Percentiles rank a stretch among this genome's conserved stretches.
These are phyloP conservation scores for Physaria fendleri DNA, from an alignment of 345 rosid genomes.

Conservation along the genomic window DNA sequence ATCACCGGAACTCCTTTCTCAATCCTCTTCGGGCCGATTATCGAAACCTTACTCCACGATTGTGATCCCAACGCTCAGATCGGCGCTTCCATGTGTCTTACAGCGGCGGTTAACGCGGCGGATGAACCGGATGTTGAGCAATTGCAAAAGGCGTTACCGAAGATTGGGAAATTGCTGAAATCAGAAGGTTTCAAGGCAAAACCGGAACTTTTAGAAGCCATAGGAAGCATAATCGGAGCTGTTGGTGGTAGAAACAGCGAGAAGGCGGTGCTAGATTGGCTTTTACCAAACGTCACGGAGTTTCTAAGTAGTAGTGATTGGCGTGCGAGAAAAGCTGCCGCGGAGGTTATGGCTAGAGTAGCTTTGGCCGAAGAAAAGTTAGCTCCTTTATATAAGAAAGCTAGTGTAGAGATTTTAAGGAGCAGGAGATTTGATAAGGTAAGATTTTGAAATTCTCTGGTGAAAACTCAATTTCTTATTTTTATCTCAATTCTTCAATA, in stretches of 20 bases:
- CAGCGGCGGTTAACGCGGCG: conserved; percentile 63
- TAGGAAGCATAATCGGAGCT: conserved; percentile 56
- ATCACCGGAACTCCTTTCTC: conserved; percentile 55
- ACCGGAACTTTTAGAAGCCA: conserved; percentile 55
- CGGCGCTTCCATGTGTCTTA: conserved; percentile 75
- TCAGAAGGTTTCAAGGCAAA: conserved; percentile 74
- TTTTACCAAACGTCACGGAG: conserved; percentile 55
- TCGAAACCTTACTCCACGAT: conserved; percentile 58
- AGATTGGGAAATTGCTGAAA: conserved; percentile 57
- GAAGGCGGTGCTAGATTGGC: conserved; percentile 50
- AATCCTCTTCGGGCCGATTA: conserved; percentile 50
- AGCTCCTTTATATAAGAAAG: conserved; percentile 44
- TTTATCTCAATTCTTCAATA: too few species aligned
- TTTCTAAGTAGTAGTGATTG: conserved; percentile 71
- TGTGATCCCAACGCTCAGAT: conserved; percentile 70
- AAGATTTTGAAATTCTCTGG: too few species aligned
- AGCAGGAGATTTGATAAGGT: too few species aligned
- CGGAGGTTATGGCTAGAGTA: conserved; percentile 72
- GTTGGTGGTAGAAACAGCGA: conserved; percentile 47
- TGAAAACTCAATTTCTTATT: background rate
- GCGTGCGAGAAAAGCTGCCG: conserved; percentile 84
- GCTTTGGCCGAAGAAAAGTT: conserved; percentile 51
- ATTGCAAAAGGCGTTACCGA: conserved; percentile 56
- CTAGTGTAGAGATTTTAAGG: conserved; percentile 44
- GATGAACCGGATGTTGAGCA: conserved; percentile 61